Evolutionary conservation across 257 asterid genomes (phyloP), one percentile per base, ranked within the genome.

Genomic region (Cordia subcordata): DNA sequence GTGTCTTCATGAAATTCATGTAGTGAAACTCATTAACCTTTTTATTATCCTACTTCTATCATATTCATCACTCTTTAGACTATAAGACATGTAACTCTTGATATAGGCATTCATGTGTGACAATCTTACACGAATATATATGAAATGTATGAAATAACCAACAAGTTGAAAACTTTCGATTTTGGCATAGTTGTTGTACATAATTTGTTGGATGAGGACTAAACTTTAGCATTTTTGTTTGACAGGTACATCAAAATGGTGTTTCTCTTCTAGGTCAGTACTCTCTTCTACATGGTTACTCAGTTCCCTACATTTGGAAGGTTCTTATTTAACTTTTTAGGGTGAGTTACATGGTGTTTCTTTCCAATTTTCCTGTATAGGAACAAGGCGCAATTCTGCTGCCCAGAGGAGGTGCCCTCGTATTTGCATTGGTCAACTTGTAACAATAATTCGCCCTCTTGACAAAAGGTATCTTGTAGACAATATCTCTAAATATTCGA

Each of bases 381-480:
- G 82, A 66, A 77, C 62, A 68, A 65, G 27, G 59, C 57, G 67
- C 62, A 49, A 47, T 35, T 62, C 76, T 55, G 68, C 83, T 73
- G 68, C 69, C 63, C 64, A 65, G 63, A 75, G 67, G 58, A 75
- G 61, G 72, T 61, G 68, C 68, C 68, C 78, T 22, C 69, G 27
- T 56, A 84, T 79, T 71, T 92, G 98, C 78, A 80, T 83, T 57
- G 96, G 94, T 21, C 71, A 82, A 55, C 68, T 88, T 15, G 72
- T 92, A 57, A 79, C 79, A 64, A 64, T 88, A 66, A 63, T 64
- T 68, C 78, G 67, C 61, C 63, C 72, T 60, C 72, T 76, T 35
- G 83, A 86, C 61, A 69, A 63, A 62, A 86, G 98, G 96, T 84
- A 78, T 22, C 40, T 3, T 17, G 35, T 37, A 39, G 53, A 6